A percentile compares a stretch with the other conserved stretches of the same genome.
Evolutionary conservation across 257 asterid genomes (phyloP).

Genomic region (Paulownia fortunei): DNA sequence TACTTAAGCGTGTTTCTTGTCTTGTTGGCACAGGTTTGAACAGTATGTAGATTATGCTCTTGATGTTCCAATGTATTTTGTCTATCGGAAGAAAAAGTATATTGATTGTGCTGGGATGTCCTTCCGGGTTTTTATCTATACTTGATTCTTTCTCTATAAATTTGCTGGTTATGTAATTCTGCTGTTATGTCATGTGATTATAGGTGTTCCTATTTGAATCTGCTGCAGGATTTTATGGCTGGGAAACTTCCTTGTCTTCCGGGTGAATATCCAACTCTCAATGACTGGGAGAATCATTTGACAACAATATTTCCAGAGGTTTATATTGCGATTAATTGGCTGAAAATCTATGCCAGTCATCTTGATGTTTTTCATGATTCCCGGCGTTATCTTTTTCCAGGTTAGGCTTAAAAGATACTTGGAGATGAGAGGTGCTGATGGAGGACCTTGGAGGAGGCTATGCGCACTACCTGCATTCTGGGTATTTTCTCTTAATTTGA

Average conservation of each 20-base stretch:
- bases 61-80: slow-evolving; percentile 99
- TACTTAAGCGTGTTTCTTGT: slow-evolving; percentile 24
- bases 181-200: slow-evolving; percentile 12
- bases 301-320: slow-evolving; percentile 99
- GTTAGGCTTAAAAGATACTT: slow-evolving; percentile 96
- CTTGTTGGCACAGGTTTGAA: slow-evolving; percentile 76
- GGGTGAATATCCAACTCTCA: slow-evolving; percentile 85
- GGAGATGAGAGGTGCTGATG: slow-evolving; percentile 99
- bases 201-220: slow-evolving; percentile 20
- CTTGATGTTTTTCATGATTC: slow-evolving; percentile 25
- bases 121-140: slow-evolving; percentile 66
- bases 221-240: slow-evolving; percentile 86
- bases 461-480: slow-evolving; percentile 98
- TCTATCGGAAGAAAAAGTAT: slow-evolving; percentile 82
- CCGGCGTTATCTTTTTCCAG: slow-evolving; percentile 45
- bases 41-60: slow-evolving; percentile 97
- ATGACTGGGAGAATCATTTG: slow-evolving; percentile 99
- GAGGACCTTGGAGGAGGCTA: slow-evolving; percentile 98
- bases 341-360: slow-evolving; percentile 9
- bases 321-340: slow-evolving; percentile 31
- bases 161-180: slow-evolving; percentile 11
- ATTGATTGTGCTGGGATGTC: slow-evolving; percentile 89
- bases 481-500: slow-evolving; percentile 48
- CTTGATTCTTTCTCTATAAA: slow-evolving; percentile 28
- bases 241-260: slow-evolving; percentile 93